Conservation (phyloP, 768 basidiomycete genomes). For the Lentinula edodes region DNA sequence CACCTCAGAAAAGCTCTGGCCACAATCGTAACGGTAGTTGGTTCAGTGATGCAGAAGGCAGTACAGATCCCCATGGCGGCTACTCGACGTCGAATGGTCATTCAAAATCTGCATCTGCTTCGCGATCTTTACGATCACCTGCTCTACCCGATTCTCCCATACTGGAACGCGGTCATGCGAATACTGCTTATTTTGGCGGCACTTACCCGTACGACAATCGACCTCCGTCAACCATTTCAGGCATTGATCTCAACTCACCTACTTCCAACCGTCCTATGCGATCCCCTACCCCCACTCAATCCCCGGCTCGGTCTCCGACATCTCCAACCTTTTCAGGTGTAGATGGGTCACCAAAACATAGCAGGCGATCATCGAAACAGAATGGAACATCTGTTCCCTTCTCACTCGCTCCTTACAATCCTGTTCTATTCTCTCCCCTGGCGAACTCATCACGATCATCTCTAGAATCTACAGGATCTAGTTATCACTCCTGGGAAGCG, state of each 20-base stretch:
- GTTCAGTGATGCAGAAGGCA: constrained; percentile 34
- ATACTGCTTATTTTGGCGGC: constrained; percentile 24
- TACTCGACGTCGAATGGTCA: constrained; percentile 20
- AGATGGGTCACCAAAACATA: constrained; percentile 32
- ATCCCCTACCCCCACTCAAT: constrained; percentile 67
- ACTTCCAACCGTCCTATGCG: constrained; percentile 34
- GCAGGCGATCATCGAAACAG: constrained; percentile 52
- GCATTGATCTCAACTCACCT: constrained; percentile 45
- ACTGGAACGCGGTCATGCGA: constrained; percentile 30
- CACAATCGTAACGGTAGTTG: constrained; percentile 61
- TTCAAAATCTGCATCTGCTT: constrained; percentile 35
- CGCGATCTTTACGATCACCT: constrained; percentile 50
- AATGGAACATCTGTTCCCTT: constrained; percentile 44
- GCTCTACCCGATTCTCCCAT: constrained; percentile 56
- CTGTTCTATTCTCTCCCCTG: constrained; percentile 63
- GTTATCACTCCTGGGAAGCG: constrained; percentile 78
- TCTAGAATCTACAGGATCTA: constrained; percentile 75
- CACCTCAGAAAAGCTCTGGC: constrained; percentile 23
- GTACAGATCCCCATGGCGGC: constrained; percentile 21
- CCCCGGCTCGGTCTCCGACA: constrained; percentile 44
- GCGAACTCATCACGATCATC: constrained; percentile 77
- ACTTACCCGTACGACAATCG: constrained; percentile 30
- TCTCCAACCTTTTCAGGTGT: constrained; percentile 44
- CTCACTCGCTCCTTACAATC: constrained; percentile 45
- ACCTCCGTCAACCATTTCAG: constrained; percentile 44